phyloP scores from a whole-genome alignment of 2,329 filamentous ascomycete species.

The Apiospora kogelbergensis region DNA sequence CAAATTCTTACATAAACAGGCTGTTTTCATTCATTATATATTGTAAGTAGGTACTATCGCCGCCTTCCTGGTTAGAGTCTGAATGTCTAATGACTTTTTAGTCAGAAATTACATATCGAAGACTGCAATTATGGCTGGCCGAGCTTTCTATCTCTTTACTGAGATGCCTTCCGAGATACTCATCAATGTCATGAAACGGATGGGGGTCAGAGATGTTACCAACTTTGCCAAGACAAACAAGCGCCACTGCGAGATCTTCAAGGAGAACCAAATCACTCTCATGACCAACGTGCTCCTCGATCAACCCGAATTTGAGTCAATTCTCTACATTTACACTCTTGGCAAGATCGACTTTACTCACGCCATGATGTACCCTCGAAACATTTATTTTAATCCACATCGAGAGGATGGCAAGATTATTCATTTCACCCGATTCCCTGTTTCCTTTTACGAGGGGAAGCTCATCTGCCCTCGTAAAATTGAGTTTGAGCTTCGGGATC shows the following conservation, averaged over 20 bases:
- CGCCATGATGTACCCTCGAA: conserved; percentile 26
- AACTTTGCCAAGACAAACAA: conserved; percentile 38
- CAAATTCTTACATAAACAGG: background rate
- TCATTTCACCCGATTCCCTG: conserved; percentile 18
- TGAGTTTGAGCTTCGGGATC: conserved; percentile 23
- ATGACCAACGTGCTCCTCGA: conserved; percentile 41
- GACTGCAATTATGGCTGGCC: background rate
- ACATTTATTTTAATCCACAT: conserved; percentile 21
- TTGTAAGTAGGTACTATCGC: background rate
- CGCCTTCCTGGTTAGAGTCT: background rate
- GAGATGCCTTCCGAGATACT: conserved; percentile 46
- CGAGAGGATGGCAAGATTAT: conserved; percentile 16
- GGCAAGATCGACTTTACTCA: conserved; percentile 28
- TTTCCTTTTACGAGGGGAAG: conserved; percentile 20
- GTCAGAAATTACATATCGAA: background rate
- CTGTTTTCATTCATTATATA: too few species aligned
- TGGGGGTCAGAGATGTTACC: conserved; percentile 42
- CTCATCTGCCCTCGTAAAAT: conserved; percentile 24
- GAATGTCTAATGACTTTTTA: background rate
- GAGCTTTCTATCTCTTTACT: background rate
- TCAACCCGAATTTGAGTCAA: conserved; percentile 43
- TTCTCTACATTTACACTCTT: conserved; percentile 48
- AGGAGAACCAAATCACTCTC: conserved; percentile 39
- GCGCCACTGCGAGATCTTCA: conserved; percentile 41
- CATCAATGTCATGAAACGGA: conserved; percentile 46